Evolutionary conservation across 2,329 filamentous ascomycete species (phyloP).

Genomic region (Colletotrichum karsti): DNA sequence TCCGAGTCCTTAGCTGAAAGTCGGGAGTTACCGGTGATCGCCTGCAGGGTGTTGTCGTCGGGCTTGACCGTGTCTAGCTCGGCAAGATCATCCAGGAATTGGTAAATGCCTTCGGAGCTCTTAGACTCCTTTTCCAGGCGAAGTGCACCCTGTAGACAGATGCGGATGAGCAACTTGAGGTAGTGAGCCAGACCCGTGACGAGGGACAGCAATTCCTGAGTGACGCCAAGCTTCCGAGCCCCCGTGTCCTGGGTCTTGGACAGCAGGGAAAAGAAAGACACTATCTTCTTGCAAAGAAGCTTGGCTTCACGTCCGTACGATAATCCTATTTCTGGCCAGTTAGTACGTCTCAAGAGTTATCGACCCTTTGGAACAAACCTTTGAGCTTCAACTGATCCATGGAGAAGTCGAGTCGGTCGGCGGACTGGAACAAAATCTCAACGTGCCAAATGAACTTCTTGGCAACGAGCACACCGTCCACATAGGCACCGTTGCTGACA

Average conservation of each 20-base stretch:
- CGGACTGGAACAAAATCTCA: slow-evolving; percentile 88
- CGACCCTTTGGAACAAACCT: slow-evolving; percentile 59
- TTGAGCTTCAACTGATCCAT: slow-evolving; percentile 77
- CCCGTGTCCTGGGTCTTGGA: slow-evolving; percentile 94
- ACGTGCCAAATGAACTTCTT: slow-evolving; percentile 97
- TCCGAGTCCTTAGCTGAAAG: slow-evolving; percentile 83
- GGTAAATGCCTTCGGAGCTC: slow-evolving; percentile 77
- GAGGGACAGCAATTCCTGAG: slow-evolving; percentile 95
- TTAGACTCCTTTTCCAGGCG: slow-evolving; percentile 88
- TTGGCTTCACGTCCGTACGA: slow-evolving; percentile 97
- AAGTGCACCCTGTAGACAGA: slow-evolving; percentile 92
- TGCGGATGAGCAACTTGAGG: slow-evolving; percentile 94
- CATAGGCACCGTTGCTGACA: slow-evolving; percentile 96
- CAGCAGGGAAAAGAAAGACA: slow-evolving; percentile 94
- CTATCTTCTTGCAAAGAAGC: slow-evolving; percentile 98
- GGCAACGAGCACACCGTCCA: slow-evolving; percentile 93
- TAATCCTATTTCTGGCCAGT: slow-evolving; percentile 63
- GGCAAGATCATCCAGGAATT: slow-evolving; percentile 84
- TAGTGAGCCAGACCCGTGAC: slow-evolving; percentile 98
- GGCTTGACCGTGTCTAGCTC: slow-evolving; percentile 82
- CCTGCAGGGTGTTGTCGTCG: slow-evolving; percentile 74
- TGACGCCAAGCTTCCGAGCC: slow-evolving; percentile 92
- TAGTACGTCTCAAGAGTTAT: neutral
- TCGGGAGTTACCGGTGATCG: slow-evolving; percentile 70
- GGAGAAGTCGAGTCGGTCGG: slow-evolving; percentile 82